Conservation (phyloP, 78 protist species). For the Dictyostelium purpureum region DNA sequence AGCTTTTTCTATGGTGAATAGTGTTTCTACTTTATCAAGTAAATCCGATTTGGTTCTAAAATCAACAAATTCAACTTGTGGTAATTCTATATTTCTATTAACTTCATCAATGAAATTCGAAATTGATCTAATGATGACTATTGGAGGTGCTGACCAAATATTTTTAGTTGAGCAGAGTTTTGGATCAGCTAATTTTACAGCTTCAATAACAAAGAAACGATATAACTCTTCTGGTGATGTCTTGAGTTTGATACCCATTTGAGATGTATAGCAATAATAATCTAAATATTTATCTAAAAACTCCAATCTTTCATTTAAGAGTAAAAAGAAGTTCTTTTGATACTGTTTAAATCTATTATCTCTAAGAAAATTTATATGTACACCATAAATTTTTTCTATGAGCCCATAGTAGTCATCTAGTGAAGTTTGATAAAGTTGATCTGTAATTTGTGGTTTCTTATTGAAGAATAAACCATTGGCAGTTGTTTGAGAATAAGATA, state of each 20-base stretch:
- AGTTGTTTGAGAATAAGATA: neutral
- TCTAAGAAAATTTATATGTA: neutral
- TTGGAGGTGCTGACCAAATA: slow-evolving; percentile 47
- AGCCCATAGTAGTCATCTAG: neutral
- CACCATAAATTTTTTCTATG: neutral
- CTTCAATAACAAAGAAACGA: neutral
- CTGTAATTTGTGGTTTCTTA: neutral
- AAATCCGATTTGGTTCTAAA: neutral
- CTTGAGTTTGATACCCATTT: neutral
- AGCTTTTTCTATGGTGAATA: neutral
- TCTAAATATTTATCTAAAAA: slow-evolving; percentile 10
- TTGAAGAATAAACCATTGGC: neutral
- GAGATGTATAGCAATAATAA: neutral
- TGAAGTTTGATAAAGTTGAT: neutral
- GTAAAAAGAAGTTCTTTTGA: slow-evolving; percentile 19
- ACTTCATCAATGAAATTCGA: neutral
- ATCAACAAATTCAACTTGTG: slow-evolving; percentile 12
- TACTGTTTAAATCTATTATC: neutral
- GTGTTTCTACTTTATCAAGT: neutral
- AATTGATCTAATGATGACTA: neutral
- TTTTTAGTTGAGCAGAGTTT: neutral
- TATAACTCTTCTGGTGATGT: neutral
- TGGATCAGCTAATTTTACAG: slow-evolving; percentile 38
- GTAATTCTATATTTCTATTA: neutral
- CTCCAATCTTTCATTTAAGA: neutral